Evolutionary conservation across 2,329 filamentous ascomycete species (phyloP).

Genomic region (Lachnellula willkommii): DNA sequence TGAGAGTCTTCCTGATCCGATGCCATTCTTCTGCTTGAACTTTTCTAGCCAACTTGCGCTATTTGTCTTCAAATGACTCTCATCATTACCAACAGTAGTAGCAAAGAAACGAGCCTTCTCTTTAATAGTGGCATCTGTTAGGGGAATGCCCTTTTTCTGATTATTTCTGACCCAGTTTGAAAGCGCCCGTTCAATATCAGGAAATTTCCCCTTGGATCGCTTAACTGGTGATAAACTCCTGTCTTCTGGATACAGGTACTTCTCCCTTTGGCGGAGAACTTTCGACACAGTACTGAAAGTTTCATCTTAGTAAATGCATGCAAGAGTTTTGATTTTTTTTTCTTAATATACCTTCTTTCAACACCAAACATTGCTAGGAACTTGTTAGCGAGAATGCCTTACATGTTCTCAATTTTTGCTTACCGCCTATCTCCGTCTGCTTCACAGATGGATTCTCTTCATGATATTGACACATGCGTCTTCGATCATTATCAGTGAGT

Average conservation of each 20-base stretch:
- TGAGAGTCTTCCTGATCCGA: constrained; percentile 38
- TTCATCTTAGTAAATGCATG: constrained; percentile 17
- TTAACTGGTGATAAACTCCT: constrained; percentile 75
- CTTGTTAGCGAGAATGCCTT: constrained; percentile 31
- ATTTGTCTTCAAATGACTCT: constrained; percentile 65
- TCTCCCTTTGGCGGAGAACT: constrained; percentile 88
- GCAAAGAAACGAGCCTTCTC: constrained; percentile 82
- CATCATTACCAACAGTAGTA: constrained; percentile 63
- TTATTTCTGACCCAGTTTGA: constrained; percentile 82
- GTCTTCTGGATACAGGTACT: constrained; percentile 80
- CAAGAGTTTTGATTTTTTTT: neutral
- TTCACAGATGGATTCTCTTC: constrained; percentile 86
- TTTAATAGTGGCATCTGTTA: constrained; percentile 76
- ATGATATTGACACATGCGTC: constrained; percentile 89
- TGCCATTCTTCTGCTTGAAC: constrained; percentile 74
- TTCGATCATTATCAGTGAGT: constrained; percentile 82
- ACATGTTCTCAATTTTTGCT: constrained; percentile 28
- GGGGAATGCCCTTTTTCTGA: constrained; percentile 65
- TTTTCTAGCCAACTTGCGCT: constrained; percentile 83
- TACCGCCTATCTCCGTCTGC: constrained; percentile 92
- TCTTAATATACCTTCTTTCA: constrained; percentile 73
- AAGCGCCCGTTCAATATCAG: constrained; percentile 87
- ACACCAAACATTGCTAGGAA: constrained; percentile 78
- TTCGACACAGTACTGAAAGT: constrained; percentile 89
- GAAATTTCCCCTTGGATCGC: constrained; percentile 75